Evolutionary conservation across 257 asterid genomes (phyloP).

Genomic region (Coffea canephora): DNA sequence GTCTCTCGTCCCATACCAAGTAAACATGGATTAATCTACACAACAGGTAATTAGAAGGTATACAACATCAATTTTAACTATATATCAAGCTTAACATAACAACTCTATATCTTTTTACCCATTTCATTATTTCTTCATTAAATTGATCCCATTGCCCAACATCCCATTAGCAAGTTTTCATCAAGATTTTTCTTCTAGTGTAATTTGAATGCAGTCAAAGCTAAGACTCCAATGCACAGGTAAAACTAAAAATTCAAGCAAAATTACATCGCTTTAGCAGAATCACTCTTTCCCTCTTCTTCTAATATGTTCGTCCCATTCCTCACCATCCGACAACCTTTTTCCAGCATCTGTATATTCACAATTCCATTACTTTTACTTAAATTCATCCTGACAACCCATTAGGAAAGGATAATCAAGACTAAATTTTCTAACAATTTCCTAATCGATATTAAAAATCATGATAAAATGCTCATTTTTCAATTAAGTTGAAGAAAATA

Average conservation of each 20-base stretch:
- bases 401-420: background rate
- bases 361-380: background rate
- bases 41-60: background rate
- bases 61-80: background rate
- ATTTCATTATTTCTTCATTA: background rate
- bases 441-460: background rate
- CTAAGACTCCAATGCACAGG: background rate
- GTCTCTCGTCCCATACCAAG: background rate
- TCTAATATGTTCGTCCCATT: background rate
- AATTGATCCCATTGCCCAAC: background rate
- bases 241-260: no score
- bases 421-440: background rate
- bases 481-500: background rate
- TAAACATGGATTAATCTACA: background rate
- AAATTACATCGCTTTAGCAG: no score
- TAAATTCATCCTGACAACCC: background rate
- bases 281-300: background rate
- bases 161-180: background rate
- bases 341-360: background rate
- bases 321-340: no score
- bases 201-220: background rate
- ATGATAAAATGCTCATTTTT: background rate
- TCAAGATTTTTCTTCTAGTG: background rate
- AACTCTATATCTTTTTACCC: no score
- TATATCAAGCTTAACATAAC: background rate